Base-by-base conservation (phyloP, 2,329 filamentous ascomycete genomes). In the Lasiodiplodia theobromae region DNA sequence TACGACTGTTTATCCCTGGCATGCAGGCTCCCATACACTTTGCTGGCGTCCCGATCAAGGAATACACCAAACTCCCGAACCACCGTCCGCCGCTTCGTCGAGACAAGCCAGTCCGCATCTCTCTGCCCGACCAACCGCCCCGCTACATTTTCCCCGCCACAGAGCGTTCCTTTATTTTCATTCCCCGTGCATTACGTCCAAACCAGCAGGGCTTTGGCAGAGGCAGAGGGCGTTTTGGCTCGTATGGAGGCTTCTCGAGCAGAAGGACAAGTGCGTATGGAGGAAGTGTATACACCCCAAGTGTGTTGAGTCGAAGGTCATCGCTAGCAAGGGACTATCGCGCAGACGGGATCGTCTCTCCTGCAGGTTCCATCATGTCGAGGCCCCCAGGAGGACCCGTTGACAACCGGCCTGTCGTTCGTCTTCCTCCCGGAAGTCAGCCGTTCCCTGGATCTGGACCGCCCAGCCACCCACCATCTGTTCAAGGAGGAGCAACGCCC, bases 91-190 rank as follows among this genome's bases (percentile, higher is more conserved):
- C 96, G 64, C 87, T 99, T 60, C 92, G 96, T 71, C 91, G 96
- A 74, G 96, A 99, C 82, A 99, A 98, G 78, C 96, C 96, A 8
- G 96, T 98, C 51, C 91, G 96, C 63, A 93, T 99, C 73, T 97
- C 94, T 10, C 85, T 99, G 52, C 95, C 96, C 2, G 86, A 91
- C 34, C 87, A 92, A 71, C 84, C 89, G 14, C 92, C 93, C 44
- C 89, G 92, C 71, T 97, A 97, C 79, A 94, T 97, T 70, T 97
- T 96, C 80, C 96, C 96, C 6, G 92, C 94, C 2, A 86, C 88
- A 57, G 94, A 97, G 74, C 87, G 96, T 72, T 98, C 96, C 0
- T 99, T 99, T 79, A 97, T 97, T 74, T 99, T 99, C 81, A 99
- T 99, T 70, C 96, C 96, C 14, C 88, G 96, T 72, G 95, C 95